Evolutionary conservation across 1,284 basidiomycete species (phyloP).

Genomic region (Agroathelia rolfsii): DNA sequence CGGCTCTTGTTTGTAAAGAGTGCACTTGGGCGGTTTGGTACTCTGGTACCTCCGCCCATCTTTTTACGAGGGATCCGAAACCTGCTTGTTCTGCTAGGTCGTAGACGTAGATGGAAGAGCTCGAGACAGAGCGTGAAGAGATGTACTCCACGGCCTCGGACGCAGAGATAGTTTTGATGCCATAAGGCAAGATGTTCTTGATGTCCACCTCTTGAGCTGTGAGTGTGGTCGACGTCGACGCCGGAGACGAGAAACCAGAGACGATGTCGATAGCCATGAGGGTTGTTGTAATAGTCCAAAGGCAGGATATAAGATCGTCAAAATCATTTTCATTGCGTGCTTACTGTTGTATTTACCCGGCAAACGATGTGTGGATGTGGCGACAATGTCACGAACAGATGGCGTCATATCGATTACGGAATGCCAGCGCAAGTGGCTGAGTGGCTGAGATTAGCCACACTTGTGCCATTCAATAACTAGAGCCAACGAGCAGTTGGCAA

Average conservation of each 20-base stretch:
- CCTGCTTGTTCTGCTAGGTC: constrained; percentile 74
- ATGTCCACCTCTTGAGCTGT: constrained; percentile 15
- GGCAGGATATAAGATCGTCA: no score
- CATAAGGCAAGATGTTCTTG: constrained; percentile 11
- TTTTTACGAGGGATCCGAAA: constrained; percentile 62
- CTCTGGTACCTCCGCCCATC: constrained; percentile 36
- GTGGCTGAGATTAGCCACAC: no score
- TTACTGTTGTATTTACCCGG: no score
- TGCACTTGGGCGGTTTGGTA: constrained; percentile 45
- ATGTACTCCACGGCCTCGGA: constrained; percentile 60
- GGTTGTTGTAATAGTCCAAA: no score
- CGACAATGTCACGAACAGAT: no score
- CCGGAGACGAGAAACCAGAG: constrained; percentile 8
- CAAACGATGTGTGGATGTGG: no score
- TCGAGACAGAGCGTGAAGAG: constrained; percentile 40
- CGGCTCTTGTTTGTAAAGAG: constrained; percentile 76
- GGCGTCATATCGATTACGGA: no score
- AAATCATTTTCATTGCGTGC: no score
- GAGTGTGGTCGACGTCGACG: constrained; percentile 13
- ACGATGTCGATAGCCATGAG: constrained; percentile 14
- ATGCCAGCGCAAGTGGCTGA: no score
- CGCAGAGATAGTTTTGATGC: constrained; percentile 29
- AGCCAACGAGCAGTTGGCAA: no score
- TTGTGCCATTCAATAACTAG: no score
- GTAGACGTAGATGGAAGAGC: constrained; percentile 67